Conservation (phyloP, 306 rosid species). For the Geum urbanum region DNA sequence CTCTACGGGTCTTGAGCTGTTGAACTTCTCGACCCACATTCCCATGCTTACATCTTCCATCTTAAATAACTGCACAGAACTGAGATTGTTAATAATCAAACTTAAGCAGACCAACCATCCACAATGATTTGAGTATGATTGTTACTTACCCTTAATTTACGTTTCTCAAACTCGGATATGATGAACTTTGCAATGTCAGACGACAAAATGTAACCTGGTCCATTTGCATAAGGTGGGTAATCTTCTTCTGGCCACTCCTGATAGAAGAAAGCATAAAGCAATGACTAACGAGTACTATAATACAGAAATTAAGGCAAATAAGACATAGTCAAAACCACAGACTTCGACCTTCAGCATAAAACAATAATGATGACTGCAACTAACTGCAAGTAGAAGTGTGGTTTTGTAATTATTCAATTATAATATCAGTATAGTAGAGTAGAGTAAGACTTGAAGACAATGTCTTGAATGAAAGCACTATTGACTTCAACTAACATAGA, state of each 20-base stretch:
- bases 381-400: background rate
- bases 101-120: background rate
- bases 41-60: conserved; percentile 99
- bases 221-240: conserved; percentile 91
- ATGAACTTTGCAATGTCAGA: conserved; percentile 56
- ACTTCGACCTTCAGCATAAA: background rate
- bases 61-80: conserved; percentile 63
- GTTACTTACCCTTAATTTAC: conserved; percentile 61
- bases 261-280: conserved; percentile 22
- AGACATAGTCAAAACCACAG: background rate
- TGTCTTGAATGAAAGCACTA: background rate
- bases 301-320: background rate
- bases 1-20: conserved; percentile 49
- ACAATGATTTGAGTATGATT: background rate
- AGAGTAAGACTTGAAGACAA: too few relatives aligned
- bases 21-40: conserved; percentile 85
- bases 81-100: background rate
- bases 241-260: conserved; percentile 93
- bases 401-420: too few relatives aligned
- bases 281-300: conserved; percentile 15
- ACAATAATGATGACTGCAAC: too few relatives aligned
- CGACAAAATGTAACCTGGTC: conserved; percentile 83
- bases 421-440: too few relatives aligned
- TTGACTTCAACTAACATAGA: background rate
- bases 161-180: conserved; percentile 55